Conservation (phyloP, 768 basidiomycete genomes). For the Lactarius sanguifluus region DNA sequence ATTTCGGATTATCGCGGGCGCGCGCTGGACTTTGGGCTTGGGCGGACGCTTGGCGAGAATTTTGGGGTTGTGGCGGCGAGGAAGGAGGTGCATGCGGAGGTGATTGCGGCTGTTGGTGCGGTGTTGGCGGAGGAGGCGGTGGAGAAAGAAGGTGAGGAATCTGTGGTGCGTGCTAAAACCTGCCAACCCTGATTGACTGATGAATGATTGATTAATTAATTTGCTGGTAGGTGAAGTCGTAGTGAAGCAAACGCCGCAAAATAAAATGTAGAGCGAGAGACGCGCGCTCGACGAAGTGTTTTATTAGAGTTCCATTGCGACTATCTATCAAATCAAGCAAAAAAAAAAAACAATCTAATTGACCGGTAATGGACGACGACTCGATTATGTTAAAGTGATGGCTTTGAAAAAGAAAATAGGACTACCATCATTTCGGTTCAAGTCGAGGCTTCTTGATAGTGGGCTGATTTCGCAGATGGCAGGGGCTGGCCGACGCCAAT, state of each 20-base stretch:
- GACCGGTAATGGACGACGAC: no score
- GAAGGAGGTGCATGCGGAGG: slow-evolving; percentile 62
- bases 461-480: no score
- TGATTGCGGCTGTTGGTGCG: slow-evolving; percentile 72
- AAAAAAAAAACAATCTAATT: no score
- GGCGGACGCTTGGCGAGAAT: slow-evolving; percentile 82
- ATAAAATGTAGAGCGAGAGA: background rate
- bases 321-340: no score
- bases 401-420: no score
- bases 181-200: background rate
- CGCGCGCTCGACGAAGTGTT: background rate
- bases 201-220: background rate
- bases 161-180: background rate
- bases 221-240: background rate
- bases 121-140: slow-evolving; percentile 37
- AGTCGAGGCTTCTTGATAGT: no score
- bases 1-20: slow-evolving; percentile 81
- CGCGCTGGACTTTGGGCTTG: slow-evolving; percentile 81
- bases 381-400: no score
- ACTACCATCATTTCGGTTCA: no score
- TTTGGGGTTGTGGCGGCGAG: slow-evolving; percentile 85
- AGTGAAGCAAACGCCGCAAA: background rate
- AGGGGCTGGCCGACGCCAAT: no score
- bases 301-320: no score
- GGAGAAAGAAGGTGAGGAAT: slow-evolving; percentile 3